Conservation (phyloP, 352 stramenopile genomes). For the Phytopythium vexans region DNA sequence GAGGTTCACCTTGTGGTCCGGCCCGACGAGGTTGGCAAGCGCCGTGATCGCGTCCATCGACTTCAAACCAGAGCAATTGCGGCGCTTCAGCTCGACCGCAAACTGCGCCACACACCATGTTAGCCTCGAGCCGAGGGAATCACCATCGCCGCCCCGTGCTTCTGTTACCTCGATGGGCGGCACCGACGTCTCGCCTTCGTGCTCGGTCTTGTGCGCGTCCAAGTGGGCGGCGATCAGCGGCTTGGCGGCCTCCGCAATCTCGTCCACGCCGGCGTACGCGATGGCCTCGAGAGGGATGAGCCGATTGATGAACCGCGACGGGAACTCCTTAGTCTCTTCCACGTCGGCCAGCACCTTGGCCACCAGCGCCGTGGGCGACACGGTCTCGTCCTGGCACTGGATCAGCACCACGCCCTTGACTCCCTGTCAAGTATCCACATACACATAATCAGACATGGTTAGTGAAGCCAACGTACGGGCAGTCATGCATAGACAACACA, state of each 20-base stretch:
- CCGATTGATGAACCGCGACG: conserved; percentile 70
- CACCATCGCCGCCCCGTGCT: neutral
- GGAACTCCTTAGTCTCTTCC: conserved; percentile 58
- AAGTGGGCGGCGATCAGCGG: conserved; percentile 56
- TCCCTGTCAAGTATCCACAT: conserved; percentile 15
- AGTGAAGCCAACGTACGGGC: neutral
- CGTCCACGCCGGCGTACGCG: conserved; percentile 56
- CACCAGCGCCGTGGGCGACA: conserved; percentile 48
- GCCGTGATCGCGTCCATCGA: conserved; percentile 73
- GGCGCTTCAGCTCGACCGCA: conserved; percentile 74
- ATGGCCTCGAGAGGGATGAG: conserved; percentile 75
- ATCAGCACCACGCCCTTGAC: conserved; percentile 74
- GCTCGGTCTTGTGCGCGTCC: conserved; percentile 23
- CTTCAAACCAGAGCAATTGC: conserved; percentile 71
- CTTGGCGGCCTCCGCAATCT: conserved; percentile 48
- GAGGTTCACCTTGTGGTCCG: conserved; percentile 76
- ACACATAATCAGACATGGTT: neutral
- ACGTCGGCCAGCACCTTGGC: conserved; percentile 63
- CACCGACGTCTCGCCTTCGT: conserved; percentile 16
- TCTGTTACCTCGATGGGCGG: conserved; percentile 20
- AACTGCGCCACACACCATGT: conserved; percentile 5
- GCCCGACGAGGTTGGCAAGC: conserved; percentile 49
- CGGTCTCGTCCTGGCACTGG: conserved; percentile 45
- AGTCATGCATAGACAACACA: neutral
- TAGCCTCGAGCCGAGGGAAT: neutral